Base-by-base conservation (phyloP, 2,329 filamentous ascomycete species). In the Ophiostoma sp. region DNA sequence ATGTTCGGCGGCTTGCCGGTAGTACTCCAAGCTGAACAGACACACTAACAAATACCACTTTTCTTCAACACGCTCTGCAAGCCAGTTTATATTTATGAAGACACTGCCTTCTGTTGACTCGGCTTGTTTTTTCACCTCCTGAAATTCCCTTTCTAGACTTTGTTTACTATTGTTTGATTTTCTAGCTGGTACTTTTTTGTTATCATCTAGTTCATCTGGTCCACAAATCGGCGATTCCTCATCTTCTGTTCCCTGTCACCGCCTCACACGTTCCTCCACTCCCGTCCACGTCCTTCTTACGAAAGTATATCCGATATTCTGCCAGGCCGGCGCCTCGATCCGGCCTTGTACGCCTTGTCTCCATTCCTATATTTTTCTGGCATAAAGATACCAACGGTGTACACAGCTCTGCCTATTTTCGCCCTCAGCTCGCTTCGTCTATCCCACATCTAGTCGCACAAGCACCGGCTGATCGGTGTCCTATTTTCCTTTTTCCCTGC, bases 381-480 rank as follows among this genome's bases (percentile, higher is more conserved):
- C 33, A 33, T 5, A 45, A 12, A 70, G 33, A 36, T 45, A 59
- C 50, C 33, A 31, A 59, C 7, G 17, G 8, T 42, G 17, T 22
- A 45, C 71, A 72, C 75, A 77, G 11, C 52, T 45, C 19, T 70
- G 52, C 69, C 31, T 28, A 59, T 52, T 33, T 52, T 22, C 45
- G 17, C 31, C 33, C 42, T 11, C 22, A 17, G 3, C 69, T 59
- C 55, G 50, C 55, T 45, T 70, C 15, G 31, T n/a, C 69, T 33
- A 48, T 48, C 25, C 61, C 22, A 22, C 63, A 50, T 50, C 12
- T 50, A 22, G 39, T 33, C 17, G 17, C 25, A 33, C 17, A 50
- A 33, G 39, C 42, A 33, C 28, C 19, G 12, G 42, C 42, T 8
- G 42, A 68, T 50, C 39, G 39, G 36, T 12, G 15, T 33, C 25